These are phyloP conservation scores for Helminthosporium solani DNA, from an alignment of 2,329 filamentous ascomycete species.

Conservation along the genomic window DNA sequence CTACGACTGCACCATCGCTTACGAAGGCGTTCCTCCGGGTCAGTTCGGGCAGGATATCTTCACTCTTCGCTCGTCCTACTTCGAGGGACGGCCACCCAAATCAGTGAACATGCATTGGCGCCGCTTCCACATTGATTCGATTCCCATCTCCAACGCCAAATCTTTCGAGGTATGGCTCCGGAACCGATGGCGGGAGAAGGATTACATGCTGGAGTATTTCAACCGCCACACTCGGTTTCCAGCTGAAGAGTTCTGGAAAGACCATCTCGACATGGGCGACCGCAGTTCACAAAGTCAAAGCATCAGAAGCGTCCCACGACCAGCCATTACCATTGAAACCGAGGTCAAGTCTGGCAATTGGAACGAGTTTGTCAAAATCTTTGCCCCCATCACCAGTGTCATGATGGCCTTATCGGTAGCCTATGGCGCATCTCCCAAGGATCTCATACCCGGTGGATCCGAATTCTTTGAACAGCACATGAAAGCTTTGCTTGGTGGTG, in stretches of 20 bases:
- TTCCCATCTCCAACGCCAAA: slow-evolving; percentile 73
- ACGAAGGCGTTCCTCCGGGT: slow-evolving; percentile 75
- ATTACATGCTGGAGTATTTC: slow-evolving; percentile 82
- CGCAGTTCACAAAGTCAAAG: slow-evolving; percentile 38
- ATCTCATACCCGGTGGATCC: slow-evolving; percentile 37
- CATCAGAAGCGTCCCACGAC: slow-evolving; percentile 34
- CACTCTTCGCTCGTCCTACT: slow-evolving; percentile 81
- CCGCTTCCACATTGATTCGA: slow-evolving; percentile 75
- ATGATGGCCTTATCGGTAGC: slow-evolving; percentile 50
- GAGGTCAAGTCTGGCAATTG: slow-evolving; percentile 52
- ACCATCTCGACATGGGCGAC: slow-evolving; percentile 41
- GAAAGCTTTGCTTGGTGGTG: slow-evolving; percentile 31
- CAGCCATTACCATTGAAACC: slow-evolving; percentile 50
- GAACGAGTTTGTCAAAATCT: slow-evolving; percentile 55
- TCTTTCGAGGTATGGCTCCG: slow-evolving; percentile 83
- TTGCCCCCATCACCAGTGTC: slow-evolving; percentile 53
- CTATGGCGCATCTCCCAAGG: slow-evolving; percentile 42
- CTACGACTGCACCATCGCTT: slow-evolving; percentile 93
- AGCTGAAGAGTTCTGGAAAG: slow-evolving; percentile 55
- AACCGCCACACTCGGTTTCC: slow-evolving; percentile 74
- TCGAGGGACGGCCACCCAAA: slow-evolving; percentile 84
- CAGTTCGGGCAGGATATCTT: slow-evolving; percentile 90
- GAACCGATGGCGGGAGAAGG: slow-evolving; percentile 89
- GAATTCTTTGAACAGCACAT: slow-evolving; percentile 40
- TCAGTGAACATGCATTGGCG: slow-evolving; percentile 98